A percentile compares a stretch with the other conserved stretches of the same genome.
phyloP scores from a whole-genome alignment of 306 rosid species.

The Acacia melanoxylon region DNA sequence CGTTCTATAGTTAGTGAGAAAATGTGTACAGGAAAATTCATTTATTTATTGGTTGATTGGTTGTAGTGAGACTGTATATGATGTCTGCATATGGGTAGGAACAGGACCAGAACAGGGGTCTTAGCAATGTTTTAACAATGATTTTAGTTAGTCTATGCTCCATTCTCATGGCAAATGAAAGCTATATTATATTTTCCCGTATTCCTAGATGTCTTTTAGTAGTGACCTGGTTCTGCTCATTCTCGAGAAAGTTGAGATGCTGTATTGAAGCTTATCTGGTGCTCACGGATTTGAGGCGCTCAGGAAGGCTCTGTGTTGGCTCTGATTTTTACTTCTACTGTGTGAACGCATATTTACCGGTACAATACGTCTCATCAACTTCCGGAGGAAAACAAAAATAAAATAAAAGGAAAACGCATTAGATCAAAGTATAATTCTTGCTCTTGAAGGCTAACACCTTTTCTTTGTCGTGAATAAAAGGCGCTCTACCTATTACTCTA shows the following conservation, averaged over 20 bases:
- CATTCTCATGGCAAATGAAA: not conserved
- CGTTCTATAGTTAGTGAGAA: constrained; percentile 38
- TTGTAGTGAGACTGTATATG: constrained; percentile 48
- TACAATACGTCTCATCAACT: not conserved
- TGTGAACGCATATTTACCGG: too few species aligned
- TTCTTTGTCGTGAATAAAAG: too few species aligned
- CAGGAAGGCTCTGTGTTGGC: not conserved
- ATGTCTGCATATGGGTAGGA: constrained; percentile 33
- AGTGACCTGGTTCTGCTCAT: not conserved
- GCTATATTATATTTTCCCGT: not conserved
- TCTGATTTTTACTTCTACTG: not conserved
- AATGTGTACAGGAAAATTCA: constrained; percentile 66
- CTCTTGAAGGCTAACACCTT: not conserved
- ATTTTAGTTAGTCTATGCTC: constrained; percentile 28
- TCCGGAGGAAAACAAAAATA: not conserved
- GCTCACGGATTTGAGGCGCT: not conserved
- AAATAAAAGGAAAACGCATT: too few species aligned
- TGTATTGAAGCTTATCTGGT: too few species aligned
- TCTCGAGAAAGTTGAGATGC: too few species aligned
- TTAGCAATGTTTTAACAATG: constrained; percentile 22
- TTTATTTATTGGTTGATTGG: constrained; percentile 71
- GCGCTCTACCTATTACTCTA: too few species aligned
- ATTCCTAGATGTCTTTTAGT: not conserved
- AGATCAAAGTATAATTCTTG: not conserved
- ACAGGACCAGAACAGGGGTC: constrained; percentile 22